Percentiles rank a stretch among this genome's conserved stretches.
Evolutionary conservation across 1,284 basidiomycete species (phyloP).

Genomic region (Fereydounia khargensis): DNA sequence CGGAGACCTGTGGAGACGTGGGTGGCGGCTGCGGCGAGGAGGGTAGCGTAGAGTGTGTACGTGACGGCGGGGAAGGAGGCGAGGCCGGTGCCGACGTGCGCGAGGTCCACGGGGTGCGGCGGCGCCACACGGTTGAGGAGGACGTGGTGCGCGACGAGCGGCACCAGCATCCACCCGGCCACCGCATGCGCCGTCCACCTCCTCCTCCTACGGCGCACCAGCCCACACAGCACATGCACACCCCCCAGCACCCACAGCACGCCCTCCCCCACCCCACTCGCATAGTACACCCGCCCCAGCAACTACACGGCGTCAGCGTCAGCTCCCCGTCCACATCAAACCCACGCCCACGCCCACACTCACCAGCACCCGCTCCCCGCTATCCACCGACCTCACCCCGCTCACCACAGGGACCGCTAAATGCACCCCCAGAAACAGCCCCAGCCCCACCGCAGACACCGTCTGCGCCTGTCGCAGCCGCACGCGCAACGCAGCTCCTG

Average conservation of each 20-base stretch:
- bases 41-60: conserved; percentile 6
- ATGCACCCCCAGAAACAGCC: conserved; percentile 14
- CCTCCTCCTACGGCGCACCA: too few species aligned
- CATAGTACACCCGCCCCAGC: conserved; percentile 48
- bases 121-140: conserved; percentile 39
- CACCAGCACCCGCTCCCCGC: too few species aligned
- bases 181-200: too few species aligned
- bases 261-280: conserved; percentile 32
- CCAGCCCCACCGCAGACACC: conserved; percentile 6
- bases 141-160: conserved; percentile 28
- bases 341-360: conserved; percentile 4
- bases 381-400: conserved; percentile 3
- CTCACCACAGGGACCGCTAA: conserved; percentile 27
- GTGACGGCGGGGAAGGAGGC: conserved; percentile 4
- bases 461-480: conserved; percentile 18
- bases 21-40: conserved; percentile 19
- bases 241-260: too few species aligned
- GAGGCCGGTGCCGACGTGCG: conserved; percentile 38
- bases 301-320: conserved; percentile 29
- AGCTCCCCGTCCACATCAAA: conserved; percentile 15
- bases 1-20: conserved; percentile 2
- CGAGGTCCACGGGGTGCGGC: conserved; percentile 44
- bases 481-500: conserved; percentile 10
- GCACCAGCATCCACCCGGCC: conserved; percentile 32
- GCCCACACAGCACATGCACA: too few species aligned